Base-by-base conservation (phyloP, 1,284 basidiomycete genomes). In the Malassezia cuniculi region DNA sequence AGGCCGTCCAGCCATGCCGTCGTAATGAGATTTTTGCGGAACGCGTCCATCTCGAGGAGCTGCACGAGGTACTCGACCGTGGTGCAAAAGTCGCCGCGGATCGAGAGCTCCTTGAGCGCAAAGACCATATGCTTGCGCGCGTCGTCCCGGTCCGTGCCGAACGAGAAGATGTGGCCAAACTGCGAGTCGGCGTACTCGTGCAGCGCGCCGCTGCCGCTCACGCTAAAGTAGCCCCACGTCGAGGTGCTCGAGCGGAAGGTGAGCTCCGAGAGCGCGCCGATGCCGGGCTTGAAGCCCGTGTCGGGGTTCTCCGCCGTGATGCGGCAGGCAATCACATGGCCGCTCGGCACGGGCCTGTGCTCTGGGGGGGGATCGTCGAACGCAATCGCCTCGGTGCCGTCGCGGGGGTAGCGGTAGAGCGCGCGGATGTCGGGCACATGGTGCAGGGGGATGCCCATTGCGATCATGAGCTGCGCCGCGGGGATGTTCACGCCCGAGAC, bases 301-400 rank as follows among this genome's bases (percentile, higher is more conserved):
- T 97, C 93, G 16, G 93, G 93, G 71, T 99, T 97, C 72, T 99
- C 93, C 30, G 90, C 90, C 4, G 93, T 97, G 70, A 99, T 97
- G 68, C 93, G 89, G 56, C 95, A 93, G 31, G 93, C 93, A 54
- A 99, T 84, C 56, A 97, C 93, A 68, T 99, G 93, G 24, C 93
- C 93, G 71, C 94, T 95, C 45, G 93, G 90, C 41, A 78, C 78
- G 32, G 93, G 93, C 72, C 87, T 94, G 60, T 89, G 82, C 70
- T 97, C 90, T 34, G 52, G 36, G n/a, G 52, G 36, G 11, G 20
- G 6, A 17, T 12, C 9, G 53, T 82, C 80, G 62, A 97, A 99
- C 71, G 97, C 93, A 62, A 97, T 66, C 29, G 46, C 27, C 40
- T 57, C 55, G 31, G 42, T 42, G 8, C 58, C 54, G 29, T 53